These are phyloP conservation scores for Fusarium floridanum DNA, from an alignment of 2,329 filamentous ascomycete genomes.

Conservation along the genomic window DNA sequence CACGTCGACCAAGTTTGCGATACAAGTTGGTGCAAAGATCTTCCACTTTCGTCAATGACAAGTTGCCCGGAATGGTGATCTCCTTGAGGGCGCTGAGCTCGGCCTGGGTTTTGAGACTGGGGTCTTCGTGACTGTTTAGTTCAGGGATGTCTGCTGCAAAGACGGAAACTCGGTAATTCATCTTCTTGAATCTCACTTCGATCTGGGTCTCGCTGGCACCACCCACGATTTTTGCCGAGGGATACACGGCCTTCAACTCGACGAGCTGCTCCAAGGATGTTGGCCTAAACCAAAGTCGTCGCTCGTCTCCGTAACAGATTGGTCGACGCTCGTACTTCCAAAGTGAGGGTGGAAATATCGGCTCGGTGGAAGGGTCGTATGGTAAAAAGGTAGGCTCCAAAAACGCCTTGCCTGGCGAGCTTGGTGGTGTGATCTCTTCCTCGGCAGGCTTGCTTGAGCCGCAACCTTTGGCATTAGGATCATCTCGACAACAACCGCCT, in stretches of 20 bases:
- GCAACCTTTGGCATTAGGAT: not conserved
- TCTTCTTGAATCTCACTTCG: constrained; percentile 93
- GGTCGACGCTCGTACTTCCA: constrained; percentile 82
- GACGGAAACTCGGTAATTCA: constrained; percentile 85
- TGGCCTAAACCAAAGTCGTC: constrained; percentile 88
- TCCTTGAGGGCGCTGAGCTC: not conserved
- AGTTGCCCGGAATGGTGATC: constrained; percentile 10
- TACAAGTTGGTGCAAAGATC: constrained; percentile 3
- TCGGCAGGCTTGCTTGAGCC: not conserved
- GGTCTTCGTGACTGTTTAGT: constrained; percentile 54
- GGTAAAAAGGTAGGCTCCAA: not conserved
- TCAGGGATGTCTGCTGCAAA: constrained; percentile 90
- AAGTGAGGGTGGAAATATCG: constrained; percentile 87
- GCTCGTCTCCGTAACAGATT: constrained; percentile 87
- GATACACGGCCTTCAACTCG: constrained; percentile 68
- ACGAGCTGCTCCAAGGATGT: constrained; percentile 76
- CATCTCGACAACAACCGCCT: constrained; percentile 19
- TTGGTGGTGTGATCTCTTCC: not conserved
- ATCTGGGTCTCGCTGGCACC: constrained; percentile 95
- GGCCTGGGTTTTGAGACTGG: not conserved
- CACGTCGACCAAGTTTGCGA: constrained; percentile 45
- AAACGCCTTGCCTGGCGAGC: not conserved
- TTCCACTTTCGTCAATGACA: constrained; percentile 11
- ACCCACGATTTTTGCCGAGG: constrained; percentile 87
- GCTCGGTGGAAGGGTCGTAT: constrained; percentile 80